phyloP scores from a whole-genome alignment of 1,139 yeast genomes.

The Zygosaccharomyces pseudobailii region DNA sequence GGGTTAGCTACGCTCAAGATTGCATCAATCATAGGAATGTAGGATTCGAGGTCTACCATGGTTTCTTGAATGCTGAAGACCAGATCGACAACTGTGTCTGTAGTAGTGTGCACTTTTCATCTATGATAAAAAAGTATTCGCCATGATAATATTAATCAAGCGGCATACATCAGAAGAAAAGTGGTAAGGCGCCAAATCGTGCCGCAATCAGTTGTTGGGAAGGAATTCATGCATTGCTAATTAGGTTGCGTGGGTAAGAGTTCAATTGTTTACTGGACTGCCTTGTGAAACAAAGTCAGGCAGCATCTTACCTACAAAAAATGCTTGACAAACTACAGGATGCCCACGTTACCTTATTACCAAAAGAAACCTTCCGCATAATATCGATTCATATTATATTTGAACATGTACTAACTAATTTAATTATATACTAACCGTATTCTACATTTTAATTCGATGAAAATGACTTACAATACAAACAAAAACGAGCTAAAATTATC shows the following conservation, averaged over 20 bases:
- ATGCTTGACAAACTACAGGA: no score
- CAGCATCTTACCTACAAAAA: no score
- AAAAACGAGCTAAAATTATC: neutral
- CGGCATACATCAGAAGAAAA: neutral
- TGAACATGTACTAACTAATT: no score
- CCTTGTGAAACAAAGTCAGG: no score
- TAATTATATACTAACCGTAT: neutral
- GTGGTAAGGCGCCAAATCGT: neutral
- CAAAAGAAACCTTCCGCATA: no score
- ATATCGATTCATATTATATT: no score
- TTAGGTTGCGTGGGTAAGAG: no score
- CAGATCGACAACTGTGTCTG: neutral
- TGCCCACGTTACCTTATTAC: no score
- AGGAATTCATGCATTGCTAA: neutral
- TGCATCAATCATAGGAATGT: conserved; percentile 69
- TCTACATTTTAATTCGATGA: neutral
- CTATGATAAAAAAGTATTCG: neutral
- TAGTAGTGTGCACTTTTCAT: neutral
- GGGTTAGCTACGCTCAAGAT: conserved; percentile 70
- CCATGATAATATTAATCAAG: neutral
- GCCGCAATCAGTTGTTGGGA: no score
- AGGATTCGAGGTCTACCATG: conserved; percentile 34
- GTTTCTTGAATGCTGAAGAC: neutral
- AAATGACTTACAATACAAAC: neutral
- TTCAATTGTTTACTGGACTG: no score